A percentile compares a stretch with the other conserved stretches of the same genome.
phyloP scores from a whole-genome alignment of 768 basidiomycete genomes.

The Russula foetens region DNA sequence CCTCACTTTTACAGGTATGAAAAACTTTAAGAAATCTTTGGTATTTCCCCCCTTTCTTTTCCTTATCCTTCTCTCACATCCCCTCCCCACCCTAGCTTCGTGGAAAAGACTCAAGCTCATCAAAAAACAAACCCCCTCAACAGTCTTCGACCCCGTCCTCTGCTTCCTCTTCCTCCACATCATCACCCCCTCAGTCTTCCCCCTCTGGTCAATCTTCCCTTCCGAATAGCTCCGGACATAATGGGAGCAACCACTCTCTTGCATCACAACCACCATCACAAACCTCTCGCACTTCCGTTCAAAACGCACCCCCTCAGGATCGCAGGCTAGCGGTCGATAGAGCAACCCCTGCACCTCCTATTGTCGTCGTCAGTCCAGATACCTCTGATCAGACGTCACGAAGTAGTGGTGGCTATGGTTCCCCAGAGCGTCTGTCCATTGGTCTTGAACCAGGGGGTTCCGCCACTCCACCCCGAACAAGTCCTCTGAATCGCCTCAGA shows the following conservation, averaged over 20 bases:
- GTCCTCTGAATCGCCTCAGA: constrained; percentile 65
- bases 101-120: constrained; percentile 57
- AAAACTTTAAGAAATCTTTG: constrained; percentile 77
- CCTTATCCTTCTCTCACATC: constrained; percentile 11
- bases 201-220: constrained; percentile 32
- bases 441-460: constrained; percentile 38
- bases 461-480: constrained; percentile 55
- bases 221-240: constrained; percentile 28
- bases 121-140: constrained; percentile 63
- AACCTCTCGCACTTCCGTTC: constrained; percentile 35
- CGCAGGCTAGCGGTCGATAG: constrained; percentile 48
- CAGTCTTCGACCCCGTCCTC: constrained; percentile 32
- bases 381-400: constrained; percentile 37
- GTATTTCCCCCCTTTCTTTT: constrained; percentile 34
- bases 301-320: constrained; percentile 39
- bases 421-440: constrained; percentile 41
- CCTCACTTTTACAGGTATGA: constrained; percentile 39
- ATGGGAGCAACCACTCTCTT: constrained; percentile 35
- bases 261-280: constrained; percentile 31
- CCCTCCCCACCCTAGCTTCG: constrained; percentile 44
- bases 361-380: constrained; percentile 82
- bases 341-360: constrained; percentile 59
- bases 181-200: constrained; percentile 36
- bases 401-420: constrained; percentile 37
- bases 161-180: constrained; percentile 37